Conservation (phyloP, 139 green algal species). For the Pleodorina starrii region DNA sequence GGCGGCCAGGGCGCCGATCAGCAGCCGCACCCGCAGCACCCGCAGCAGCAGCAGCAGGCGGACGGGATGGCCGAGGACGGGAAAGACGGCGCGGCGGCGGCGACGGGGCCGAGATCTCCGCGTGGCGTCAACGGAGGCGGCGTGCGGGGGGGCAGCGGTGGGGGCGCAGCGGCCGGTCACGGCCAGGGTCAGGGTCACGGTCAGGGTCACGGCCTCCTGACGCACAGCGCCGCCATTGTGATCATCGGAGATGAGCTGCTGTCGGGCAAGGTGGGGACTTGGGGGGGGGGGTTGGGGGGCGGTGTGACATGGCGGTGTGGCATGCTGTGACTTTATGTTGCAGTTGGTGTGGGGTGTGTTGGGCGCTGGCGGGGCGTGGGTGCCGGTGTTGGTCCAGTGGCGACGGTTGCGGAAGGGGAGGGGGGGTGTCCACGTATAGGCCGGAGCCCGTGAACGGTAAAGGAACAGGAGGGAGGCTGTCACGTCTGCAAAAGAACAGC, state of each 20-base stretch:
- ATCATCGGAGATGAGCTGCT: slow-evolving; percentile 87
- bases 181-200: too few relatives aligned
- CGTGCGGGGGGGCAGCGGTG: background rate
- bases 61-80: background rate
- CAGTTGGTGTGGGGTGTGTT: background rate
- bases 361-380: too few relatives aligned
- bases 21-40: background rate
- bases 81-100: background rate
- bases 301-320: background rate
- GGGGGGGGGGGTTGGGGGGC: background rate
- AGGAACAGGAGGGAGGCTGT: too few relatives aligned
- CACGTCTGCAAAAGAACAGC: too few relatives aligned
- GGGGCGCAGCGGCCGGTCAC: background rate
- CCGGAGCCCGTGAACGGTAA: too few relatives aligned
- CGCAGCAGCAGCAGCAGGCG: background rate
- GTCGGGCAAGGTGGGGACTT: slow-evolving; percentile 67
- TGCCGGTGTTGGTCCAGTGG: too few relatives aligned
- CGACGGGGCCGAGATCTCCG: background rate
- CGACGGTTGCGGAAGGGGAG: too few relatives aligned
- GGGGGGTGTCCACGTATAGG: too few relatives aligned
- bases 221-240: slow-evolving; percentile 62
- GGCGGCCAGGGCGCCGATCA: background rate
- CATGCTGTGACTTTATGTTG: background rate
- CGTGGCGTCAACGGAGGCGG: background rate
- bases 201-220: background rate